phyloP scores from a whole-genome alignment of 78 protist species.

The Dictyostelium capitatum region DNA sequence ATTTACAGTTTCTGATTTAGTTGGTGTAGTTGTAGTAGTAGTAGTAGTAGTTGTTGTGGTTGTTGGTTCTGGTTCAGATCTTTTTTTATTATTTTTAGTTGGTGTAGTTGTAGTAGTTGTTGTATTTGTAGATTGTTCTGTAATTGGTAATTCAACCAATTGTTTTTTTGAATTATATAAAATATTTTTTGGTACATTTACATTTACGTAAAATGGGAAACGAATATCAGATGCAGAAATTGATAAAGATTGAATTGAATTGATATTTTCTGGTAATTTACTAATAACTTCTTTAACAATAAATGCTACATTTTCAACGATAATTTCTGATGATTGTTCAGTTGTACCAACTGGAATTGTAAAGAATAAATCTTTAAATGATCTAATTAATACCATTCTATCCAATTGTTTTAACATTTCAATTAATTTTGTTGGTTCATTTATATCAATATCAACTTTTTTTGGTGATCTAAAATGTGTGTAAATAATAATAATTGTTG shows the following conservation, averaged over 20 bases:
- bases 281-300: background rate
- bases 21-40: background rate
- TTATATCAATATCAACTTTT: background rate
- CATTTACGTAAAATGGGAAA: constrained; percentile 6
- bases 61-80: constrained; percentile 2
- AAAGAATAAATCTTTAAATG: background rate
- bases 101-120: background rate
- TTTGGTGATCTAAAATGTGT: constrained; percentile 2
- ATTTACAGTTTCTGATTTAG: background rate
- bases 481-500: background rate
- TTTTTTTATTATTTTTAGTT: background rate
- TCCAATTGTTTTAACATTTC: background rate
- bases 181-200: background rate
- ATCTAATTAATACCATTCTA: background rate
- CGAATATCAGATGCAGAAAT: background rate
- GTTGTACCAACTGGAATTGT: constrained; percentile 11
- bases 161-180: background rate
- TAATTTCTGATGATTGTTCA: background rate
- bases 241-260: background rate
- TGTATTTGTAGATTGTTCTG: background rate
- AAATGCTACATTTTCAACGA: constrained; percentile 6
- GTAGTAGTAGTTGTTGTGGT: background rate
- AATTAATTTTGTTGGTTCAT: background rate
- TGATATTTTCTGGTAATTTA: background rate
- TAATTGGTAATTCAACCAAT: background rate